A percentile compares a stretch with the other conserved stretches of the same genome.
Evolutionary conservation across 495 filamentous ascomycete genomes (phyloP).

Genomic region (Jackrogersella multiformis): DNA sequence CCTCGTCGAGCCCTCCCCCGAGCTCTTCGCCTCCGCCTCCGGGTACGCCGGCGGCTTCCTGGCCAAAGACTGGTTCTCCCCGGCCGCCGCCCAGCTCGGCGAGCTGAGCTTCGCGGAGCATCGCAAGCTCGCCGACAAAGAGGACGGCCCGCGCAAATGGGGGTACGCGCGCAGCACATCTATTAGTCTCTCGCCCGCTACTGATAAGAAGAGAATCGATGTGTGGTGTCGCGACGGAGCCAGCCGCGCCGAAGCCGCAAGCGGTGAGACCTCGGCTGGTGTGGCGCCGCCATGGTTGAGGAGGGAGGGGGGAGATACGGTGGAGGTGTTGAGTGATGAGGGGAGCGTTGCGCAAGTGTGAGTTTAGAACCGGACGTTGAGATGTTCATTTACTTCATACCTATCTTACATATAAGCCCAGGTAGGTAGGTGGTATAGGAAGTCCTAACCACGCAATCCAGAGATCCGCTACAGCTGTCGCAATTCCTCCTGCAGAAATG

Average conservation of each 20-base stretch:
- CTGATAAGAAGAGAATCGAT: conserved; percentile 52
- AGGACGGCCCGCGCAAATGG: conserved; percentile 71
- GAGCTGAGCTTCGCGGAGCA: conserved; percentile 76
- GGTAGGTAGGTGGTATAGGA: background rate
- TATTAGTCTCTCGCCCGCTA: conserved; percentile 59
- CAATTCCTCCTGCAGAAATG: conserved; percentile 69
- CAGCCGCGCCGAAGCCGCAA: conserved; percentile 69
- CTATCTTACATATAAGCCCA: no score
- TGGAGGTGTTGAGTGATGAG: conserved; percentile 71
- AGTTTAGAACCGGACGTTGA: conserved; percentile 41
- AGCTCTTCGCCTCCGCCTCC: conserved; percentile 76
- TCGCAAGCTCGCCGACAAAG: conserved; percentile 65
- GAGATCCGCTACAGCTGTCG: conserved; percentile 67
- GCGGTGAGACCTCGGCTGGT: conserved; percentile 22
- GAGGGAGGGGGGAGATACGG: conserved; percentile 54
- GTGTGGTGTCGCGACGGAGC: conserved; percentile 72
- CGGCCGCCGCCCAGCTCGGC: conserved; percentile 64
- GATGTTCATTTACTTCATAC: background rate
- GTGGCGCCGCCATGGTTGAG: conserved; percentile 68
- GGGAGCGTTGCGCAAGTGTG: conserved; percentile 73
- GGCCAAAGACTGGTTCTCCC: conserved; percentile 75
- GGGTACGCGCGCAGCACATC: conserved; percentile 72
- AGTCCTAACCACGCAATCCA: conserved; percentile 4
- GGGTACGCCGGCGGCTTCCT: conserved; percentile 80
- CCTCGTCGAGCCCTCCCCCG: conserved; percentile 70